Evolutionary conservation across 257 asterid genomes (phyloP).

Genomic region (Linaria vulgaris): DNA sequence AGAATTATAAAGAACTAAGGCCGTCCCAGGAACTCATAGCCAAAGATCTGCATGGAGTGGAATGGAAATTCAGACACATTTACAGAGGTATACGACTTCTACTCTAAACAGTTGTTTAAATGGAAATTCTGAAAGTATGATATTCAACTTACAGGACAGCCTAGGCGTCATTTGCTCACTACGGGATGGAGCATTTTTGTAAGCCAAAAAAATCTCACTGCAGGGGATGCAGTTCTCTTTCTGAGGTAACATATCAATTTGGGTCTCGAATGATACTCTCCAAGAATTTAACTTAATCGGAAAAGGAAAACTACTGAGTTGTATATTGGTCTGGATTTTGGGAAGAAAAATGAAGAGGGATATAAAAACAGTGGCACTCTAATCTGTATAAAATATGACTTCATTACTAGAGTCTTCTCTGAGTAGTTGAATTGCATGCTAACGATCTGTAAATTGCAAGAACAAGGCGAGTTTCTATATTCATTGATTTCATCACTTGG

Average conservation of each 20-base stretch:
- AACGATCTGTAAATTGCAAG: neutral
- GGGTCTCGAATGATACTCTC: neutral
- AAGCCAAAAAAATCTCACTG: slow-evolving; percentile 83
- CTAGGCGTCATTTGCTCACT: slow-evolving; percentile 96
- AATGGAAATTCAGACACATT: slow-evolving; percentile 97
- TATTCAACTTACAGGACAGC: slow-evolving; percentile 74
- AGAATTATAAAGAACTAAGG: slow-evolving; percentile 94
- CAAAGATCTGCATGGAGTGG: slow-evolving; percentile 89
- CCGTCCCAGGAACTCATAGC: slow-evolving; percentile 95
- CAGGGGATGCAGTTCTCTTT: slow-evolving; percentile 95
- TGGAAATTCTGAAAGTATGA: slow-evolving; percentile 26
- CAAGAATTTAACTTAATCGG: neutral
- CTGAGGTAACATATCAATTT: slow-evolving; percentile 51
- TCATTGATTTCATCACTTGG: neutral
- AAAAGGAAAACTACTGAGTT: neutral
- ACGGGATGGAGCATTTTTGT: slow-evolving; percentile 98
- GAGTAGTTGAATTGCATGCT: no score
- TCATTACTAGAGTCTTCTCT: neutral
- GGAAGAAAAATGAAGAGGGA: neutral
- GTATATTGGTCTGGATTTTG: neutral
- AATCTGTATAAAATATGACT: neutral
- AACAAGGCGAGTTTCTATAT: neutral
- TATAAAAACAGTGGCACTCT: neutral
- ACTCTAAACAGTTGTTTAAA: slow-evolving; percentile 1
- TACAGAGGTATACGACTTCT: slow-evolving; percentile 65